Conservation (phyloP, 2,329 filamentous ascomycete genomes). For the Aspergillus sp. region DNA sequence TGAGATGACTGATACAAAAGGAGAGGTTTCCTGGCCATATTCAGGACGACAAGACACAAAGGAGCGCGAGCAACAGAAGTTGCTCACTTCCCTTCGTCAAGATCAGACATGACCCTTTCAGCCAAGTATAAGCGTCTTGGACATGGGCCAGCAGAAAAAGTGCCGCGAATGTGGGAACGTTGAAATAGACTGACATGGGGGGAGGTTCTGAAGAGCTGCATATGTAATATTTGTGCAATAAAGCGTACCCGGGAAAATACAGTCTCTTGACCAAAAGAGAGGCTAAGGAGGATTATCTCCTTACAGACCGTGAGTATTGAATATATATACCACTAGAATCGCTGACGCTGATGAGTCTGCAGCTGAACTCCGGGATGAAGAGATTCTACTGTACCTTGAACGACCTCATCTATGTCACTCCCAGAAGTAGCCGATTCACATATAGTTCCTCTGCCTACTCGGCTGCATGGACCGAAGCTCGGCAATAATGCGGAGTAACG, state of each 20-base stretch:
- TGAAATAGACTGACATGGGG: slow-evolving; percentile 97
- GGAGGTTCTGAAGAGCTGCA: slow-evolving; percentile 70
- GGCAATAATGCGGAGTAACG: too few relatives aligned
- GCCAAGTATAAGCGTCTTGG: slow-evolving; percentile 75
- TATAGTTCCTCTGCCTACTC: too few relatives aligned
- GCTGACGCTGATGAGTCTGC: slow-evolving; percentile 9
- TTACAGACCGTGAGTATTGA: slow-evolving; percentile 80
- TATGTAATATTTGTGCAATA: slow-evolving; percentile 78
- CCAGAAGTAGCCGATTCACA: too few relatives aligned
- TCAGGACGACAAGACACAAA: slow-evolving; percentile 62
- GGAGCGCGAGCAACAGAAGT: slow-evolving; percentile 87
- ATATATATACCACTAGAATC: background rate
- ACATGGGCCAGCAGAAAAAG: slow-evolving; percentile 62
- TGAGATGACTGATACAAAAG: slow-evolving; percentile 96
- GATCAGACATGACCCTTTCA: slow-evolving; percentile 81
- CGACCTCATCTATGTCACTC: slow-evolving; percentile 51
- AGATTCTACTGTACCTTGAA: slow-evolving; percentile 81
- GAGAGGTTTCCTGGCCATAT: slow-evolving; percentile 82
- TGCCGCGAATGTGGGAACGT: slow-evolving; percentile 79
- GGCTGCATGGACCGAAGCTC: too few relatives aligned
- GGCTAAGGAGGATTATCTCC: slow-evolving; percentile 87
- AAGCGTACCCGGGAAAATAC: slow-evolving; percentile 87
- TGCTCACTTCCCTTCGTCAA: slow-evolving; percentile 68
- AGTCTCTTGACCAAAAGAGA: slow-evolving; percentile 95
- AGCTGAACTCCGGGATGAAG: slow-evolving; percentile 87